Evolutionary conservation across 106 monocot genomes (phyloP), one percentile per base, ranked within the genome.

Genomic region (Gastrodia elata): DNA sequence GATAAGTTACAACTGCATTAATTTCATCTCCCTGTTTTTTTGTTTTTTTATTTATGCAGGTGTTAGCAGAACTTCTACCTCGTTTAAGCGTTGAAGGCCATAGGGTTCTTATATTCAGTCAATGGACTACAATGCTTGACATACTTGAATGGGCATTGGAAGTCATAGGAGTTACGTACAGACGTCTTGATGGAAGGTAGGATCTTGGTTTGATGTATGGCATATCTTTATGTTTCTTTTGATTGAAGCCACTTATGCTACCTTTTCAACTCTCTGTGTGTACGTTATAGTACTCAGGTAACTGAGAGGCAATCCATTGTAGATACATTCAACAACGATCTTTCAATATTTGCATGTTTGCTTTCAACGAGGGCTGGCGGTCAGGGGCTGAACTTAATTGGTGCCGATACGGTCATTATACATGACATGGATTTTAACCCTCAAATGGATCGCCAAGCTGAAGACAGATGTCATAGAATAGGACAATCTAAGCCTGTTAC

Each of bases 391-490:
- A 93, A 98, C 79, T 82, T 98, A 83, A 85, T 91, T 83, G 98
- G 93, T 82, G 93, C 98, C 75, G 91, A 98, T 80, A 98, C 97
- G 52, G 97, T 91, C 18, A 89, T 98, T 59, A 98, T 98, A 77
- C 97, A 98, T 88, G 97, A 93, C 71, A 98, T 98, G 97, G 97
- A 98, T 91, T 93, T 98, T 71, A 98, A 98, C 68, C 97, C 93
- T 27, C 93, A 98, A 72, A 89, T 98, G 81, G 97, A 98, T 71
- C 80, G 97, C 18, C 97, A 98, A 65, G 97, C 93, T 64, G 97
- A 98, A 83, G 93, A 98, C 52, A 83, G 97, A 9, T 98, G 97
- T 73, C 97, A 98, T 78, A 90, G 93, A 25, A 98, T 93, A 72
- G 97, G 97, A 38, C 97, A 98, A 85, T 68, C 22, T 41, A 98